Evolutionary conservation across 1,284 basidiomycete species (phyloP).

Genomic region (Cryptococcus sp.): DNA sequence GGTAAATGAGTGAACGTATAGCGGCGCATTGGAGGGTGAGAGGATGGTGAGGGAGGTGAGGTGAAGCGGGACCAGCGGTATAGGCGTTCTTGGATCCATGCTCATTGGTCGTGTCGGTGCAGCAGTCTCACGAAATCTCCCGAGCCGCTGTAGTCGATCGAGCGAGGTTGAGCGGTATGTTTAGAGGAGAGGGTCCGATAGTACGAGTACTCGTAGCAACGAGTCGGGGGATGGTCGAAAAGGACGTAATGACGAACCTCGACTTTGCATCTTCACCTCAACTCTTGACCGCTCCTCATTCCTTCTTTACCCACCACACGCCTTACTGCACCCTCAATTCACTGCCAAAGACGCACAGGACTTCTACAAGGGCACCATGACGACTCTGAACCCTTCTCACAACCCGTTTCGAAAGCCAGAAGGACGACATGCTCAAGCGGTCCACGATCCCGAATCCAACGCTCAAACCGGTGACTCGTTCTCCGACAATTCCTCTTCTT

Average conservation of each 20-base stretch:
- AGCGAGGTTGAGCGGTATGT: not conserved
- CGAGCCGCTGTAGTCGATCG: not conserved
- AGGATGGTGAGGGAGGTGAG: conserved; percentile 43
- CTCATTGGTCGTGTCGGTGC: not conserved
- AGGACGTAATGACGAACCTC: too few relatives aligned
- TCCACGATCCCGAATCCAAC: conserved; percentile 19
- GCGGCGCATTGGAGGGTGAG: conserved; percentile 40
- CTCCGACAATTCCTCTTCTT: conserved; percentile 10
- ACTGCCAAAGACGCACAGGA: not conserved
- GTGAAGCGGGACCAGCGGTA: conserved; percentile 37
- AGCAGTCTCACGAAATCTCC: too few relatives aligned
- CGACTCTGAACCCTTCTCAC: conserved; percentile 39
- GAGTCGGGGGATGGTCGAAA: too few relatives aligned
- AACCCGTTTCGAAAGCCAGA: conserved; percentile 18
- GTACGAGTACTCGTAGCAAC: too few relatives aligned
- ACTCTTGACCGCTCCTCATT: not conserved
- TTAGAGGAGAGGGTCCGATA: too few relatives aligned
- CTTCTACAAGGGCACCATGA: conserved; percentile 32
- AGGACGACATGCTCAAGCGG: conserved; percentile 29
- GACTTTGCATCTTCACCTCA: too few relatives aligned
- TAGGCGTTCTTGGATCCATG: conserved; percentile 24
- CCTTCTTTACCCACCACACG: not conserved
- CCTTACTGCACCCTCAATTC: not conserved
- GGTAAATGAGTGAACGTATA: conserved; percentile 45
- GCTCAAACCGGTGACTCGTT: conserved; percentile 23